Evolutionary conservation across 2,329 filamentous ascomycete genomes (phyloP).

Genomic region (Orbilia oligospora): DNA sequence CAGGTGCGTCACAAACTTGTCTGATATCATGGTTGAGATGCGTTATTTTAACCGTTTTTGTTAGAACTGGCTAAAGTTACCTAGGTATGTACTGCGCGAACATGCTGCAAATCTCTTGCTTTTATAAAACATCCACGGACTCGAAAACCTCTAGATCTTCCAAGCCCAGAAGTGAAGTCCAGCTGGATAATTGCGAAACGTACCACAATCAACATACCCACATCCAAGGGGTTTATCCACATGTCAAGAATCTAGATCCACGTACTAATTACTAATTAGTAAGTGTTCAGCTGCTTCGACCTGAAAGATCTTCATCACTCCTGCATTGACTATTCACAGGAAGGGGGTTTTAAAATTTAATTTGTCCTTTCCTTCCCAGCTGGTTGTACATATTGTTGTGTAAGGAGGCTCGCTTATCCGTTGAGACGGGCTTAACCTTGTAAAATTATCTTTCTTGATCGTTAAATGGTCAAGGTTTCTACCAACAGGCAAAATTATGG

Average conservation of each 20-base stretch:
- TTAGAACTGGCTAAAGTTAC: slow-evolving; percentile 5
- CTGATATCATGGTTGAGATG: slow-evolving; percentile 7
- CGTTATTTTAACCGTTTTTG: background rate
- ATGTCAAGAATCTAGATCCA: slow-evolving; percentile 13
- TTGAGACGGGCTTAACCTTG: background rate
- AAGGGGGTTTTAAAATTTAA: slow-evolving; percentile 6
- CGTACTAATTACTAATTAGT: too few species aligned
- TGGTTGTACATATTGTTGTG: background rate
- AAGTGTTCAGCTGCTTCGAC: background rate
- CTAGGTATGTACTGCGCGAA: background rate
- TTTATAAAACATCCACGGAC: background rate
- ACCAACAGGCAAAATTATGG: slow-evolving; percentile 10
- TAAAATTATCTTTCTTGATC: background rate
- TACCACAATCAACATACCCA: too few species aligned
- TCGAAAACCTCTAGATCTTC: background rate
- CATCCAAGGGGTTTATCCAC: background rate
- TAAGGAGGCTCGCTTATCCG: slow-evolving; percentile 6
- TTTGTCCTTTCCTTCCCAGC: background rate
- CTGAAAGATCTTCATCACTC: background rate
- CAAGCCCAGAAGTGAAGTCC: too few species aligned
- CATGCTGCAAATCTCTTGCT: background rate
- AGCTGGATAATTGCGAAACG: background rate
- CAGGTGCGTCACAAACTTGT: background rate
- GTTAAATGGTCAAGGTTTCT: background rate
- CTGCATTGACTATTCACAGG: background rate